Evolutionary conservation across 768 basidiomycete genomes (phyloP), one percentile per base, ranked within the genome.

Genomic region (Pleurotus citrinopileatus): DNA sequence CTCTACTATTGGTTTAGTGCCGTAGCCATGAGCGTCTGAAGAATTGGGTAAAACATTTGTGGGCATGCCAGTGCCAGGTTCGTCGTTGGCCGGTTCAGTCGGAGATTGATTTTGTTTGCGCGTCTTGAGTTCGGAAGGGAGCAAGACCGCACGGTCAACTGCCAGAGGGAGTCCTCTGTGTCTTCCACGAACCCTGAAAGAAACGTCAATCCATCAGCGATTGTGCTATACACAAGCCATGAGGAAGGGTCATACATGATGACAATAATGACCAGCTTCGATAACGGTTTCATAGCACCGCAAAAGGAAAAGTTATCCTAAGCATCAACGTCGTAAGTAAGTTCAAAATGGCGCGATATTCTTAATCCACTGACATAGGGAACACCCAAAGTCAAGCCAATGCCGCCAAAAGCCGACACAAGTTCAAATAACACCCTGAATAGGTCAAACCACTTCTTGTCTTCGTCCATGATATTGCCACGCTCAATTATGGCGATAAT

Each of bases 131-230:
- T 76, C 74, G n/a, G 48, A 65, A 3, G 74, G 74, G 1, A 74
- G 61, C 25, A 72, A 53, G 4, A 76, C 70, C 6, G 86, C 83
- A 50, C 84, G 75, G 67, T 87, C 84, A 15, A 88, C 77, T 2
- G 84, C 84, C 9, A 86, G 80, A 28, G 85, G 85, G 2, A 87
- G 60, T 1, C 87, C 88, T 59, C 88, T 75, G 66, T 90, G 88
- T 12, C 87, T 72, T 0, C 88, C 87, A 43, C 89, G 81, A 36
- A 92, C 68, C 78, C 78, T 79, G 52, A 2, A n/a, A n/a, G n/a
- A n/a, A n/a, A n/a, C n/a, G n/a, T n/a, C n/a, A n/a, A n/a, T n/a
- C n/a, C n/a, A n/a, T n/a, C n/a, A n/a, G n/a, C n/a, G n/a, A n/a
- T n/a, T n/a, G n/a, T n/a, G n/a, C n/a, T n/a, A n/a, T n/a, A n/a